Conservation (phyloP, 768 basidiomycete genomes). For the Leccinum aurantiacum region DNA sequence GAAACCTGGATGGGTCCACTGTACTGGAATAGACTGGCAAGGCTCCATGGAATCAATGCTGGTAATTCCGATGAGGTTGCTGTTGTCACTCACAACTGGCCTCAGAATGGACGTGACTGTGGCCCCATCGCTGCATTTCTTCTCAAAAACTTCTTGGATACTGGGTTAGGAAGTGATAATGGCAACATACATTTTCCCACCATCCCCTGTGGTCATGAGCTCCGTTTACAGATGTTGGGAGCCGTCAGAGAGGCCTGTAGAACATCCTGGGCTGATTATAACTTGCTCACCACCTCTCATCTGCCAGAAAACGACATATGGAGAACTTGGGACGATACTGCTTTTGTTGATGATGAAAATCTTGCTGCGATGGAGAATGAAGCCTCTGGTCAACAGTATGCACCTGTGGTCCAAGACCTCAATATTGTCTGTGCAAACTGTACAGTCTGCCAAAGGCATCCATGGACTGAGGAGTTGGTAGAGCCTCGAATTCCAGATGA, state of each 20-base stretch:
- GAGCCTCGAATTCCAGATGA: background rate
- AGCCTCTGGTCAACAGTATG: background rate
- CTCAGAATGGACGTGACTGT: background rate
- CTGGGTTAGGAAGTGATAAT: background rate
- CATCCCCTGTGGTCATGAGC: background rate
- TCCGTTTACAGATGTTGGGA: background rate
- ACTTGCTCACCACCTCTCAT: background rate
- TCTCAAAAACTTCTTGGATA: background rate
- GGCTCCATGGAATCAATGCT: background rate
- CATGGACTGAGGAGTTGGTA: background rate
- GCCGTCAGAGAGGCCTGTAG: background rate
- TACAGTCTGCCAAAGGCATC: background rate
- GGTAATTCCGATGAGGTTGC: background rate
- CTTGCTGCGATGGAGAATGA: background rate
- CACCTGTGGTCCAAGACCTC: background rate
- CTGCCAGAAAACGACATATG: background rate
- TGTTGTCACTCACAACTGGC: background rate
- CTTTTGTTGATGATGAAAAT: background rate
- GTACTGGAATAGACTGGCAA: background rate
- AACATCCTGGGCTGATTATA: background rate
- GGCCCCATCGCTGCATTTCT: background rate
- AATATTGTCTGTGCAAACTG: background rate
- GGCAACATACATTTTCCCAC: background rate
- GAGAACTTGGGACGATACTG: background rate
- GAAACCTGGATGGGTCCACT: background rate